A percentile compares a stretch with the other conserved stretches of the same genome.
Evolutionary conservation across 2,329 filamentous ascomycete species (phyloP).

Genomic region (Dryadomyces quercus-mongolicae): DNA sequence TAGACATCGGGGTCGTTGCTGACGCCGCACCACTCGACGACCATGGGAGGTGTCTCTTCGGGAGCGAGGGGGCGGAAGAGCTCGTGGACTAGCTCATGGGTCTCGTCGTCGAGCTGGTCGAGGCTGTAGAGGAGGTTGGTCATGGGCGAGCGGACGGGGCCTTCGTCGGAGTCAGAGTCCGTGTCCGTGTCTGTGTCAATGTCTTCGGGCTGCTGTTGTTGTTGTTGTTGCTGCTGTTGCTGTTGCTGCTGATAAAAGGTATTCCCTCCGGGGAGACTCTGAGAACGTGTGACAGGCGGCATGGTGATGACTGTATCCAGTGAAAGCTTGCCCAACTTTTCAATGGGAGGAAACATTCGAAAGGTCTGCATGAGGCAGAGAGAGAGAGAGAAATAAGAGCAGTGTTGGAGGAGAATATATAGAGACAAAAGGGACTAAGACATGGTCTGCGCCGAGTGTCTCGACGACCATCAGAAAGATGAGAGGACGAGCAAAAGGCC

Average conservation of each 20-base stretch:
- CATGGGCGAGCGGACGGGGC: constrained; percentile 20
- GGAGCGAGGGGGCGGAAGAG: constrained; percentile 22
- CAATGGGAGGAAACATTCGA: constrained; percentile 7
- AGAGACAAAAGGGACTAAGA: background rate
- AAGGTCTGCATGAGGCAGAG: background rate
- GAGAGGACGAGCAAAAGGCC: no score
- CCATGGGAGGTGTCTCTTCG: constrained; percentile 33
- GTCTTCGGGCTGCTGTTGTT: background rate
- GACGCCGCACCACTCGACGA: constrained; percentile 34
- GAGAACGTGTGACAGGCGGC: constrained; percentile 11
- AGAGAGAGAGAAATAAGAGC: background rate
- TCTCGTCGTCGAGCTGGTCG: constrained; percentile 17
- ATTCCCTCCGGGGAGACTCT: background rate
- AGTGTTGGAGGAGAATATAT: background rate
- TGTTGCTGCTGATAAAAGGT: no score
- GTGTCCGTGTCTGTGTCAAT: background rate
- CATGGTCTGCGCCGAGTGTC: no score
- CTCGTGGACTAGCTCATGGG: constrained; percentile 23
- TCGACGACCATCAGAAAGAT: no score
- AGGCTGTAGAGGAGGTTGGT: constrained; percentile 21
- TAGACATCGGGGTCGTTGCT: constrained; percentile 30
- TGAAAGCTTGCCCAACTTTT: constrained; percentile 8
- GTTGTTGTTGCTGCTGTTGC: no score
- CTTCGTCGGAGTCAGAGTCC: constrained; percentile 15
- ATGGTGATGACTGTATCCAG: constrained; percentile 3